Percentiles rank a stretch among this genome's conserved stretches.
Conservation (phyloP, 1,139 yeast species). For the Zygosaccharomyces sapae region DNA sequence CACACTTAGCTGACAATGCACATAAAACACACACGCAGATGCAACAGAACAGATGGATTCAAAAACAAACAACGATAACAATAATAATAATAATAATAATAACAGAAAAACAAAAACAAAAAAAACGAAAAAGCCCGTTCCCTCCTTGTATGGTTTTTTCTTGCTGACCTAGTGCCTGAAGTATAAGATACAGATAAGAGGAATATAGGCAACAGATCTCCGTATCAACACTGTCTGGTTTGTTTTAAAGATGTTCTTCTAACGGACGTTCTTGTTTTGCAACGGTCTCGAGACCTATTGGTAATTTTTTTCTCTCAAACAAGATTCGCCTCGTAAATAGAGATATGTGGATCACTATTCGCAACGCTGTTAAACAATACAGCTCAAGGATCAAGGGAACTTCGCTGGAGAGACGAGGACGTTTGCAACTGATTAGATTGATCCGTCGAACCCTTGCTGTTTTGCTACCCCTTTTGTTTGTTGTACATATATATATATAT, state of each 20-base stretch:
- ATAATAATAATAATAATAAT: not conserved
- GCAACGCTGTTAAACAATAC: not conserved
- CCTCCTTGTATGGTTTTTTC: too few species aligned
- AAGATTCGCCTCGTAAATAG: not conserved
- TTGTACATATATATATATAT: too few species aligned
- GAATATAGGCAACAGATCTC: not conserved
- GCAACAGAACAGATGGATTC: too few species aligned
- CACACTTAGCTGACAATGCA: not conserved
- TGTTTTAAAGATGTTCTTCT: not conserved
- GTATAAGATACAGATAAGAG: not conserved
- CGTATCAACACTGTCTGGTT: not conserved
- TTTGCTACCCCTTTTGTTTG: too few species aligned
- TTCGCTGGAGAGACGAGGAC: not conserved
- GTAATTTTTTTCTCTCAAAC: not conserved
- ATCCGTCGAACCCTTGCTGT: too few species aligned
- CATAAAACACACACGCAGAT: not conserved
- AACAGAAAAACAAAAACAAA: not conserved
- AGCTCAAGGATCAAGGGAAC: not conserved
- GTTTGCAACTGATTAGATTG: too few species aligned
- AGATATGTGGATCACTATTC: not conserved
- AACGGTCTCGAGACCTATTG: conserved; percentile 6
- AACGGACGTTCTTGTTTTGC: conserved; percentile 3
- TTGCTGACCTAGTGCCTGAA: too few species aligned
- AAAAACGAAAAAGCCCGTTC: not conserved
- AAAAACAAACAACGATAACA: not conserved